Conservation (phyloP, 2,329 filamentous ascomycete genomes). For the Monosporascus sp. region DNA sequence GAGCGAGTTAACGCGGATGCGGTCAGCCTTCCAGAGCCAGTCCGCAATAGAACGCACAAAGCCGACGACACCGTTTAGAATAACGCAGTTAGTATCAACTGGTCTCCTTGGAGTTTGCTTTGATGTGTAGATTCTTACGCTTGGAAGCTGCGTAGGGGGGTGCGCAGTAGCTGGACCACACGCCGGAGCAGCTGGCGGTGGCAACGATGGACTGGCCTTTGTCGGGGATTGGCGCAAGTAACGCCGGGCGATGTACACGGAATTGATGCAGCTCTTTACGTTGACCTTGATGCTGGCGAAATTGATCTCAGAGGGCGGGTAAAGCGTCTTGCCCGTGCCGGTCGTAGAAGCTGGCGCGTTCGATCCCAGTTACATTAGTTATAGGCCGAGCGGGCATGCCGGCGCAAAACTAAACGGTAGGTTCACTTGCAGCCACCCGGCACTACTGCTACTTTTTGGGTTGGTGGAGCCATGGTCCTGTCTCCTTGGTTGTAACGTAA, state of each 20-base stretch:
- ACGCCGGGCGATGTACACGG: constrained; percentile 5
- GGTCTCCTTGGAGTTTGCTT: background rate
- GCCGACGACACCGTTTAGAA: background rate
- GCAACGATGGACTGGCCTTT: constrained; percentile 6
- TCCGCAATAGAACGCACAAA: constrained; percentile 3
- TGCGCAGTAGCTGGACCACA: constrained; percentile 7
- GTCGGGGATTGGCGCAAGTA: constrained; percentile 5
- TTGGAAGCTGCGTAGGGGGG: constrained; percentile 9
- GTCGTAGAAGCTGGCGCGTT: too few species aligned
- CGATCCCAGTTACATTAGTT: too few species aligned
- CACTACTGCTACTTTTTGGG: too few species aligned
- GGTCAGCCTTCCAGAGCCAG: constrained; percentile 1
- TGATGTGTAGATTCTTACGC: constrained; percentile 1
- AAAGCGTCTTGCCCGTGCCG: too few species aligned
- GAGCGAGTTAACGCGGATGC: constrained; percentile 6
- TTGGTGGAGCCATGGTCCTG: too few species aligned
- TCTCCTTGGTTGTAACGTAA: too few species aligned
- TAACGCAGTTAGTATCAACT: background rate
- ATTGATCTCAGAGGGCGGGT: too few species aligned
- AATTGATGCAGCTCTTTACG: constrained; percentile 1
- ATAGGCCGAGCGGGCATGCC: too few species aligned
- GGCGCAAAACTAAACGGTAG: too few species aligned
- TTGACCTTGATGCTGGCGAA: too few species aligned
- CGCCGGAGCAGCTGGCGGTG: constrained; percentile 5
- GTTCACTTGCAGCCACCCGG: too few species aligned